A percentile compares a stretch with the other conserved stretches of the same genome.
Evolutionary conservation across 2,329 filamentous ascomycete species (phyloP).

Genomic region (Colletotrichum navitas): DNA sequence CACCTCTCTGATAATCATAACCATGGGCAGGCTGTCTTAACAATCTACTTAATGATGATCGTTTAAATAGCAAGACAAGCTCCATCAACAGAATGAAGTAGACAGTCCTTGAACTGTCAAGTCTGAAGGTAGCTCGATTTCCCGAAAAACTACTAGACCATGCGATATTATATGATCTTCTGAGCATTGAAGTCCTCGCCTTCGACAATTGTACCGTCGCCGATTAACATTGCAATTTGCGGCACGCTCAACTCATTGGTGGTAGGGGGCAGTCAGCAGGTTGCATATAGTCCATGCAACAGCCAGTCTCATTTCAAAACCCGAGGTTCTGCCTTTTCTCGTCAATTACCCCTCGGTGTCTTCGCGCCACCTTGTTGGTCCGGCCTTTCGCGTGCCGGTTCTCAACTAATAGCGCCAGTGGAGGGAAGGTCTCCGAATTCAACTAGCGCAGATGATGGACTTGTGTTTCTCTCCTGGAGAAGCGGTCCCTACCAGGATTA

Average conservation of each 20-base stretch:
- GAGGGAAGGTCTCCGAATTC: not conserved
- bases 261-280: conserved; percentile 20
- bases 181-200: conserved; percentile 11
- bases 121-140: no score
- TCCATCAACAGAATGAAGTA: no score
- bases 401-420: not conserved
- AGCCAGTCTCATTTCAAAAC: conserved; percentile 1
- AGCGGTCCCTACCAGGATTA: conserved; percentile 11
- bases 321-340: not conserved
- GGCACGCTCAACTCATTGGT: conserved; percentile 3
- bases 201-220: not conserved
- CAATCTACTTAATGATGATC: not conserved
- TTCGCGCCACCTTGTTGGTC: not conserved
- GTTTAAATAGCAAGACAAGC: not conserved
- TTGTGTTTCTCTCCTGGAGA: conserved; percentile 28
- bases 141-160: not conserved
- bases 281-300: conserved; percentile 20
- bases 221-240: conserved; percentile 10
- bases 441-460: conserved; percentile 14
- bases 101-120: no score
- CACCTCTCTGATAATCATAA: conserved; percentile 18
- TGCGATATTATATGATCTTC: not conserved
- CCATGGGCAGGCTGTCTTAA: not conserved
- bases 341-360: not conserved
- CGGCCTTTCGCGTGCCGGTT: no score